A percentile compares a stretch with the other conserved stretches of the same genome.
These are phyloP conservation scores for Fomitopsis serialis DNA, from an alignment of 768 basidiomycete species.

Conservation along the genomic window DNA sequence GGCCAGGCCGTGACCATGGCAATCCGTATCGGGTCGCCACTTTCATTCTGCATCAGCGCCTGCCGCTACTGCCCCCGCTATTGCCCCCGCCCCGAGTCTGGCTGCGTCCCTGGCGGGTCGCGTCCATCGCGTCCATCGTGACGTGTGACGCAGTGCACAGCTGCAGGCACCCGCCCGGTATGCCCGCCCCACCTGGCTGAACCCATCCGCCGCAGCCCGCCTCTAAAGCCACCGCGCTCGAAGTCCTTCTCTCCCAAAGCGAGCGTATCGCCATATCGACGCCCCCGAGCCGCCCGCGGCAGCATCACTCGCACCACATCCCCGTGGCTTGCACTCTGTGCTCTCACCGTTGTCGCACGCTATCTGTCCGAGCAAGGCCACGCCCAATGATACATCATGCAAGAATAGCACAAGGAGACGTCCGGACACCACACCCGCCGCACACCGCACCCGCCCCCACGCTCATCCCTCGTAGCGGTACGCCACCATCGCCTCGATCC, in stretches of 20 bases:
- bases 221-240: no score
- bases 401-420: not conserved
- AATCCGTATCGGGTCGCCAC: not conserved
- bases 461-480: slow-evolving; percentile 83
- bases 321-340: not conserved
- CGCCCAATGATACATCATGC: not conserved
- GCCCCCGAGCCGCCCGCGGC: not conserved
- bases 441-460: not conserved
- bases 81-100: not conserved
- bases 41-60: not conserved
- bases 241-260: no score
- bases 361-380: no score
- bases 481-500: slow-evolving; percentile 96
- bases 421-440: not conserved
- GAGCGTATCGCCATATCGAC: not conserved
- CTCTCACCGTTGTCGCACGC: not conserved
- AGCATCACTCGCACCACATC: not conserved
- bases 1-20: not conserved
- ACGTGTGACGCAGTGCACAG: no score
- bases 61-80: not conserved
- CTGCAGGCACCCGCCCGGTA: no score
- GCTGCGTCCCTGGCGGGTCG: no score
- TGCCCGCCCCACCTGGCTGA: no score
- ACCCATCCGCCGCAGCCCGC: no score
- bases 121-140: no score